A percentile compares a stretch with the other conserved stretches of the same genome.
These are phyloP conservation scores for Rhodotorula sp. DNA, from an alignment of 1,284 basidiomycete genomes.

Conservation along the genomic window DNA sequence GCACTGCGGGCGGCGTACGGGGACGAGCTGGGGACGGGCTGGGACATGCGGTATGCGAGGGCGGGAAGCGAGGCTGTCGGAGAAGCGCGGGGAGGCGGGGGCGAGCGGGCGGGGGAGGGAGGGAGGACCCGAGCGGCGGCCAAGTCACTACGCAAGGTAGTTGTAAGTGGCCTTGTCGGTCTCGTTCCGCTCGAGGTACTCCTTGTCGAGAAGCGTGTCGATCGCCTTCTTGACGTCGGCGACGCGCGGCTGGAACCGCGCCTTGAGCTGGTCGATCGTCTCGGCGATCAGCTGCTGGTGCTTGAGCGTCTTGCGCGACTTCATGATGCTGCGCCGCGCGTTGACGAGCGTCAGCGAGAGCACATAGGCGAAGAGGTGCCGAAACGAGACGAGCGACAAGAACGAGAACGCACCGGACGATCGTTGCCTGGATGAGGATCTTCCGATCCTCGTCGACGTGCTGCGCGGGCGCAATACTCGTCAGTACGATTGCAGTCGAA, in stretches of 20 bases:
- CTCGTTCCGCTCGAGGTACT: conserved; percentile 57
- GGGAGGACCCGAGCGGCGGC: no score
- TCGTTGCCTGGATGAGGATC: conserved; percentile 94
- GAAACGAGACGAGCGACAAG: neutral
- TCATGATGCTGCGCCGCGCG: conserved; percentile 75
- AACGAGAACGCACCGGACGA: conserved; percentile 69
- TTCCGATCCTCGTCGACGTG: conserved; percentile 93
- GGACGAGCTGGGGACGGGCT: no score
- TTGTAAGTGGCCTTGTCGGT: conserved; percentile 34
- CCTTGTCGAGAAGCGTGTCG: conserved; percentile 93
- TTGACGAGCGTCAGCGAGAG: neutral
- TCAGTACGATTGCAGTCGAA: neutral
- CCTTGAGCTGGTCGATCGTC: conserved; percentile 82
- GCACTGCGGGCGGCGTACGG: no score
- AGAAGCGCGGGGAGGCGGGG: no score
- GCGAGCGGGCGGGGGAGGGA: no score
- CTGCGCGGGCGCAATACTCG: conserved; percentile 4
- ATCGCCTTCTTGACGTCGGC: conserved; percentile 87
- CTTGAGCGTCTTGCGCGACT: conserved; percentile 88
- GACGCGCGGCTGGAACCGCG: conserved; percentile 85
- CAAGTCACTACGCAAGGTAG: neutral
- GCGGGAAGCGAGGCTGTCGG: no score
- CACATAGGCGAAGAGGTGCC: neutral
- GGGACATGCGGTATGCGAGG: no score
- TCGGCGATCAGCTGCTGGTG: conserved; percentile 93